Conservation (phyloP, 2,329 filamentous ascomycete species). For the Neofusicoccum umdonicola region DNA sequence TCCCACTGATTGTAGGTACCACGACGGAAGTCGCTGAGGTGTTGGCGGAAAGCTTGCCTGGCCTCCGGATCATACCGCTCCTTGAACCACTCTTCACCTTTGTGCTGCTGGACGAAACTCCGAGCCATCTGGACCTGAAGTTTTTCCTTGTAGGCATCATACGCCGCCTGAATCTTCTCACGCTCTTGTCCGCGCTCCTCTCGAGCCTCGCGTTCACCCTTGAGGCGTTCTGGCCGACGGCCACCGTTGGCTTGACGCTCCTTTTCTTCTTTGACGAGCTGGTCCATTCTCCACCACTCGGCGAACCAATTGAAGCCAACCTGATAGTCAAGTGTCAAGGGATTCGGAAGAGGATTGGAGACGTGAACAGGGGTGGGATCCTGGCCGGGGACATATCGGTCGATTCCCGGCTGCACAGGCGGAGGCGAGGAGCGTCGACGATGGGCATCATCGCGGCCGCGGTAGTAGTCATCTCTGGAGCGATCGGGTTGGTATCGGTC, state of each 20-base stretch:
- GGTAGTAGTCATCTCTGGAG: slow-evolving; percentile 65
- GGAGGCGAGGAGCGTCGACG: slow-evolving; percentile 61
- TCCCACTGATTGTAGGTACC: slow-evolving; percentile 84
- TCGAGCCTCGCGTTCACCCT: slow-evolving; percentile 62
- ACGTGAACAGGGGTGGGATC: slow-evolving; percentile 53
- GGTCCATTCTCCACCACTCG: slow-evolving; percentile 82
- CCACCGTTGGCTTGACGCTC: slow-evolving; percentile 69
- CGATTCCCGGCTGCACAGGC: slow-evolving; percentile 67
- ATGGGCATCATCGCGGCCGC: slow-evolving; percentile 59
- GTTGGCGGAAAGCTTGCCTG: slow-evolving; percentile 68
- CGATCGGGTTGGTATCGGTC: slow-evolving; percentile 77
- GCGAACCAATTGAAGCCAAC: slow-evolving; percentile 84
- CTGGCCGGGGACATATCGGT: slow-evolving; percentile 79
- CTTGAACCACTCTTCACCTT: slow-evolving; percentile 95
- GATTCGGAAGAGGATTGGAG: slow-evolving; percentile 69
- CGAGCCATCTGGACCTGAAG: slow-evolving; percentile 75
- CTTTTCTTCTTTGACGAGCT: slow-evolving; percentile 78
- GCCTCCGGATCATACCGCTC: slow-evolving; percentile 89
- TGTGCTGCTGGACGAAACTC: slow-evolving; percentile 86
- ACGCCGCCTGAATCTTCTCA: slow-evolving; percentile 69
- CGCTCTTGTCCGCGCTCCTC: slow-evolving; percentile 79
- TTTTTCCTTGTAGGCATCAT: slow-evolving; percentile 65
- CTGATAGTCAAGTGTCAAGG: slow-evolving; percentile 71
- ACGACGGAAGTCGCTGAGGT: slow-evolving; percentile 76
- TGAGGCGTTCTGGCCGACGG: slow-evolving; percentile 54